Base-by-base conservation (phyloP, 164 flowering plant genomes). In the Magnolia officinalis region DNA sequence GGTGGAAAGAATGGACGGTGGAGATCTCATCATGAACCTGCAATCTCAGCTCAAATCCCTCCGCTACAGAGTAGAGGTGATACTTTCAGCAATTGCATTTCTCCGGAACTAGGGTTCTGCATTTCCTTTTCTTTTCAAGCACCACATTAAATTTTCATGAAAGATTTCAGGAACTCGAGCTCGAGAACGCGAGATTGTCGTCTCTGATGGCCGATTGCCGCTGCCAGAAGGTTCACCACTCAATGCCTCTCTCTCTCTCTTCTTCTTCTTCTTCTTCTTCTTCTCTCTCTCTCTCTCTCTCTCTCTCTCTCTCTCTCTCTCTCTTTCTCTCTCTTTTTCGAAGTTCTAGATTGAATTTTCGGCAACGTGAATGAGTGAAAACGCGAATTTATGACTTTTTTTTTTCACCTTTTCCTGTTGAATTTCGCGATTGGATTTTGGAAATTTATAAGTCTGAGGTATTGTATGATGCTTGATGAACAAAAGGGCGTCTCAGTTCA, bases 121-220 rank as follows among this genome's bases (percentile, higher is more conserved):
- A 20, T 26, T 66, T 64, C 29, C 1, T 71, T 13, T 66, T 31
- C 51, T 19, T 74, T 37, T 37, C 45, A 37, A 37, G 45, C 45
- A 3, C 45, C 2, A 4, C 4, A 37, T 37, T 37, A 3, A 37
- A 4, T 37, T 37, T 37, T 4, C 45, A 37, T 67, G 64, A 19
- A 31, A 50, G 3, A 55, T 70, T 18, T 70, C 86, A 93, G 98
- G 90, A 89, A 77, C 69, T 93, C 65, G 91, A 91, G 85, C 75
- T 74, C 64, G 89, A 89, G 75, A 93, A 93, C 70, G 86, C 86
- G 1, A 76, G 85, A 71, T 70, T 93, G 69, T 78, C 81, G 37
- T 79, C 84, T 55, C 89, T 51, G 72, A 70, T 91, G 50, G 83
- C 91, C 14, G 79, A 51, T 55, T 91, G 94, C 81, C 24, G 76